phyloP scores from a whole-genome alignment of 768 basidiomycete genomes.

The Saitozyma sp. region DNA sequence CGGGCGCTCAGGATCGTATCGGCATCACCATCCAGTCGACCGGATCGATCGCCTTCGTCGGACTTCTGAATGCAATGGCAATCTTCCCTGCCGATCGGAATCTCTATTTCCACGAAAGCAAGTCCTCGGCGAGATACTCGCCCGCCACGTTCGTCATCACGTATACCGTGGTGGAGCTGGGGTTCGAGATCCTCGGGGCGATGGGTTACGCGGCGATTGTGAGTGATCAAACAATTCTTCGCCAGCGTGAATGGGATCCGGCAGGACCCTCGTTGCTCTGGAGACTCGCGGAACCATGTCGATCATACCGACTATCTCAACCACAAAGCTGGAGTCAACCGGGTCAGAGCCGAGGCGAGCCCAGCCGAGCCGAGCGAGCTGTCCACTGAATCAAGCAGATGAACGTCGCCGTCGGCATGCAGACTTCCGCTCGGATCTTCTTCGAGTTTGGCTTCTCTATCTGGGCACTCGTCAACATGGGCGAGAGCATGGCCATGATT shows the following conservation, averaged over 20 bases:
- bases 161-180: constrained; percentile 53
- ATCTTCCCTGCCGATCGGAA: constrained; percentile 57
- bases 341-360: neutral
- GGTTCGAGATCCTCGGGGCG: constrained; percentile 49
- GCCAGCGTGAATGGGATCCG: neutral
- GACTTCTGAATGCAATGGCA: constrained; percentile 52
- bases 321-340: neutral
- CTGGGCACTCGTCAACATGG: constrained; percentile 49
- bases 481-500: constrained; percentile 53
- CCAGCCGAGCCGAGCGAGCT: too few species aligned
- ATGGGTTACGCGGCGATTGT: constrained; percentile 42
- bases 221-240: constrained; percentile 1
- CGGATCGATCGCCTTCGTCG: constrained; percentile 53
- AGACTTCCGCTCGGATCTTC: constrained; percentile 51
- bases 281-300: too few species aligned
- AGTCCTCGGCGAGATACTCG: constrained; percentile 54
- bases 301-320: neutral
- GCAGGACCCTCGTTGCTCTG: too few species aligned
- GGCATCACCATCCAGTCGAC: constrained; percentile 51
- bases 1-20: constrained; percentile 55
- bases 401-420: constrained; percentile 52
- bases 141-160: constrained; percentile 53
- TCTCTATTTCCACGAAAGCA: constrained; percentile 56
- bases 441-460: constrained; percentile 52
- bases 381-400: constrained; percentile 16